Conservation (phyloP, 305 asterid species). For the Striga hermonthica region DNA sequence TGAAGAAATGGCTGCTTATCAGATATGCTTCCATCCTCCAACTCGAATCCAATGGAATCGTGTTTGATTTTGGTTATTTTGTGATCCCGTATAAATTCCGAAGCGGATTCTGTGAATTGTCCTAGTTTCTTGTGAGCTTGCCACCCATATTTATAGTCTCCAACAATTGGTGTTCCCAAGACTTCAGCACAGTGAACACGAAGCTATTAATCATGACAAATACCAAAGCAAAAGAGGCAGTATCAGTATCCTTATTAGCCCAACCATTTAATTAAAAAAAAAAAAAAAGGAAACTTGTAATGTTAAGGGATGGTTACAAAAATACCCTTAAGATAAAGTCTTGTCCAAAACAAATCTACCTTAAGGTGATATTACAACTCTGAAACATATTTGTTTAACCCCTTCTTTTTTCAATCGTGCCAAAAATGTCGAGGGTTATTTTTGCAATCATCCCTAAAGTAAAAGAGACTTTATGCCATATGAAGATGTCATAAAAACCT, state of each 20-base stretch:
- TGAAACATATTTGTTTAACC: background rate
- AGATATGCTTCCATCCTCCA: conserved; percentile 59
- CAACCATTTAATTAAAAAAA: background rate
- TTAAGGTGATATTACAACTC: background rate
- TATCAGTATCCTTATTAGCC: conserved; percentile 3
- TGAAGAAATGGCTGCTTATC: conserved; percentile 71
- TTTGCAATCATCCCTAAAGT: background rate
- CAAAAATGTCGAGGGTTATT: background rate
- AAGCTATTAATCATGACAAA: conserved; percentile 44
- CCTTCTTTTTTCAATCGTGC: background rate
- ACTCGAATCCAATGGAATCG: conserved; percentile 41
- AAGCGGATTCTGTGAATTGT: conserved; percentile 33
- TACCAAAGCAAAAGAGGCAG: conserved; percentile 14
- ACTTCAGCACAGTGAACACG: conserved; percentile 97
- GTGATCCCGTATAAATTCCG: conserved; percentile 27
- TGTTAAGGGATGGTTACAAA: background rate
- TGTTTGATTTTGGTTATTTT: conserved; percentile 28
- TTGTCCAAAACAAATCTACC: background rate
- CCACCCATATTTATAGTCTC: conserved; percentile 96
- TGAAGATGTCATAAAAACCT: conserved; percentile 42
- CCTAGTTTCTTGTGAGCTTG: conserved; percentile 73
- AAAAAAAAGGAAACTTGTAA: background rate
- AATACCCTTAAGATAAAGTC: background rate
- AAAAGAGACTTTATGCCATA: background rate
- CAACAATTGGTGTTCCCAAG: conserved; percentile 92